Evolutionary conservation across 1,139 yeast genomes (phyloP).

Genomic region (Geotrichum europaeum): DNA sequence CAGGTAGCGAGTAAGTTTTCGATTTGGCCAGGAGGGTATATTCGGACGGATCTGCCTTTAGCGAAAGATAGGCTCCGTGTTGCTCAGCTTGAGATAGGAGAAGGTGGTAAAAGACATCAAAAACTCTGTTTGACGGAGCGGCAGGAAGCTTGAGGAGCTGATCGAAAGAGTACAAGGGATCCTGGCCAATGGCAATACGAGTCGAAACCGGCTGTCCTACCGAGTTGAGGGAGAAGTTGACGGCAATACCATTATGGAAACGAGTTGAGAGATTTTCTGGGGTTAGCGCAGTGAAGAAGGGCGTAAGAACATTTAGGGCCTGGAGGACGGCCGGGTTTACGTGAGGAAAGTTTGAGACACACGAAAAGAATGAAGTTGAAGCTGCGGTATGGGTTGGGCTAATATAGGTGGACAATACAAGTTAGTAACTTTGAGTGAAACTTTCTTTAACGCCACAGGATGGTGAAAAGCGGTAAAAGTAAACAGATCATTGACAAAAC

Average conservation of each 20-base stretch:
- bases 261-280: constrained; percentile 35
- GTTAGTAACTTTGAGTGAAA: neutral
- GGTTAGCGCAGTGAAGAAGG: constrained; percentile 37
- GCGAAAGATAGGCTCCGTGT: constrained; percentile 30
- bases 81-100: constrained; percentile 33
- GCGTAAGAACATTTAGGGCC: constrained; percentile 35
- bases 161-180: constrained; percentile 30
- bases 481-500: neutral
- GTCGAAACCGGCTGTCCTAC: constrained; percentile 35
- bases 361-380: constrained; percentile 25
- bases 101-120: constrained; percentile 38
- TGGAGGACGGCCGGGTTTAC: constrained; percentile 33
- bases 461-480: neutral
- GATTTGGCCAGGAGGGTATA: constrained; percentile 33
- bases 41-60: constrained; percentile 30
- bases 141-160: constrained; percentile 32
- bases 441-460: neutral
- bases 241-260: constrained; percentile 35
- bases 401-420: constrained; percentile 16
- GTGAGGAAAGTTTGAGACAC: constrained; percentile 34
- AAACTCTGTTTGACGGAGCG: constrained; percentile 29
- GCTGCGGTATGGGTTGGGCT: constrained; percentile 22
- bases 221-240: constrained; percentile 30
- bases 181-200: constrained; percentile 31
- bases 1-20: constrained; percentile 32